Percentiles rank a stretch among this genome's conserved stretches.
phyloP scores from a whole-genome alignment of 2,329 filamentous ascomycete genomes.

The Biscogniauxia mediterranea region DNA sequence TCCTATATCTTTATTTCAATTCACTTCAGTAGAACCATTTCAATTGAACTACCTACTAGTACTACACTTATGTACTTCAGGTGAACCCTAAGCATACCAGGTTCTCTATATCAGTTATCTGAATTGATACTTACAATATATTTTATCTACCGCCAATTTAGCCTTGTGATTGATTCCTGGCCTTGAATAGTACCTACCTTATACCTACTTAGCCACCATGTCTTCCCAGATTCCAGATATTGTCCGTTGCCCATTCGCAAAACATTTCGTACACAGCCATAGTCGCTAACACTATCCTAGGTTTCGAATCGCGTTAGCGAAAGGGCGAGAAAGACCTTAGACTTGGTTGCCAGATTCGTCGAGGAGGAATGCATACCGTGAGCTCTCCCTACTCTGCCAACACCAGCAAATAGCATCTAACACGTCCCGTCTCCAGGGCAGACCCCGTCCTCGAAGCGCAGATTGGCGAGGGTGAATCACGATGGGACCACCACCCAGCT shows the following conservation, averaged over 20 bases:
- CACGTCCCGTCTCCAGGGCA: conserved; percentile 47
- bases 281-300: conserved; percentile 31
- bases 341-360: conserved; percentile 91
- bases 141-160: neutral
- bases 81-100: too few species aligned
- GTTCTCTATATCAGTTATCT: too few species aligned
- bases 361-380: conserved; percentile 90
- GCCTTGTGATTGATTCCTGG: neutral
- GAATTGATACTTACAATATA: conserved; percentile 1
- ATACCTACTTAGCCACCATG: conserved; percentile 21
- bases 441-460: conserved; percentile 80
- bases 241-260: conserved; percentile 20
- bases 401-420: conserved; percentile 15
- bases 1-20: neutral
- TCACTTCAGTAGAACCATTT: too few species aligned
- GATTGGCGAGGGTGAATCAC: conserved; percentile 69
- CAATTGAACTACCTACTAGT: neutral
- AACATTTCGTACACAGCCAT: neutral
- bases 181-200: neutral
- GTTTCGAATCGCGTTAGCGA: conserved; percentile 69
- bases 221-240: conserved; percentile 32
- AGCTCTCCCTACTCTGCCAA: conserved; percentile 29
- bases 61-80: neutral
- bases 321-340: conserved; percentile 77
- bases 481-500: conserved; percentile 77